These are phyloP conservation scores for Rhizopogon hawkerae DNA, from an alignment of 1,284 basidiomycete species.

Conservation along the genomic window DNA sequence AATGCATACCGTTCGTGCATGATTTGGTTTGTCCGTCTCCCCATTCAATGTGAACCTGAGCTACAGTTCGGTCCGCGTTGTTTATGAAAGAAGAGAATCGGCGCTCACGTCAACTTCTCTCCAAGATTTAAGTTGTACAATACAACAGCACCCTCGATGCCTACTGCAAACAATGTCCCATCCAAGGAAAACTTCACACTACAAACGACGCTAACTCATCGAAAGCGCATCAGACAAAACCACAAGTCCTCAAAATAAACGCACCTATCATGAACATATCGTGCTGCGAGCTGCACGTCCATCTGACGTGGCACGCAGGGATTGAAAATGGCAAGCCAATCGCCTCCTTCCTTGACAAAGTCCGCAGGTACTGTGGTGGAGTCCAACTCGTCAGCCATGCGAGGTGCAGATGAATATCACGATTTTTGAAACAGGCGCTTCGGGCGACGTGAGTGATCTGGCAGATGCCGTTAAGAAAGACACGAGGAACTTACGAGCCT, in stretches of 20 bases:
- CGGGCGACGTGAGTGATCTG: neutral
- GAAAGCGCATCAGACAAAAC: neutral
- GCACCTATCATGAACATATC: conserved; percentile 23
- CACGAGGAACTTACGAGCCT: neutral
- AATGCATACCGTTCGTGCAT: conserved; percentile 26
- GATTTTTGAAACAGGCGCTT: neutral
- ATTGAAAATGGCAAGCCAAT: conserved; percentile 31
- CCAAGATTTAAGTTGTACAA: conserved; percentile 23
- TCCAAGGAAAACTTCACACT: conserved; percentile 27
- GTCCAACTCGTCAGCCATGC: conserved; percentile 25
- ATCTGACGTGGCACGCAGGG: conserved; percentile 28
- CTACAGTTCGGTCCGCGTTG: conserved; percentile 1
- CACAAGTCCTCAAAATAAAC: conserved; percentile 10
- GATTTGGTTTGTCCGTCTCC: conserved; percentile 18
- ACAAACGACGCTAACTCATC: conserved; percentile 21
- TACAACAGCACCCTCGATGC: conserved; percentile 25
- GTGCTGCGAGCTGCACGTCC: conserved; percentile 26
- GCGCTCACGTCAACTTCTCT: conserved; percentile 24
- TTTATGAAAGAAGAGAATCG: neutral
- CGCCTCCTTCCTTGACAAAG: conserved; percentile 29
- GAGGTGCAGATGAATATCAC: conserved; percentile 1
- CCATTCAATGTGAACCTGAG: conserved; percentile 22
- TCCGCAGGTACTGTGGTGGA: conserved; percentile 24
- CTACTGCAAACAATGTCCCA: conserved; percentile 27
- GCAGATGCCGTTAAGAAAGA: neutral